A percentile compares a stretch with the other conserved stretches of the same genome.
These are phyloP conservation scores for Penicillium thymicola DNA, from an alignment of 2,329 filamentous ascomycete genomes.

Conservation along the genomic window DNA sequence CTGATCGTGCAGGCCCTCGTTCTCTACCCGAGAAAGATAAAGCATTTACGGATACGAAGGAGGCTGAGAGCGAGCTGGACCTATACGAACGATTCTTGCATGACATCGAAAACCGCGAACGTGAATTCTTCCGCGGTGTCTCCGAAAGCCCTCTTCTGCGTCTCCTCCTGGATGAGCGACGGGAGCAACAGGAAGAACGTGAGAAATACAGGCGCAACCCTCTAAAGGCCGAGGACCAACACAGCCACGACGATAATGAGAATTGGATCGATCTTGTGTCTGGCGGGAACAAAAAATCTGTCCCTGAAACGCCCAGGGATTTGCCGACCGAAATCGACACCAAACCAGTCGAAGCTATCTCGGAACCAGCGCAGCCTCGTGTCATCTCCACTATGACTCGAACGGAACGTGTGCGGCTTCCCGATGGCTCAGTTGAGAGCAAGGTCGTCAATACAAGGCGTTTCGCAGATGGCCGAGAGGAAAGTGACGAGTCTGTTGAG, in stretches of 20 bases:
- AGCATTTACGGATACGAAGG: slow-evolving; percentile 19
- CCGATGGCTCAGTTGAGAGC: slow-evolving; percentile 58
- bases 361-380: slow-evolving; percentile 14
- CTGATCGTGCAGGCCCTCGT: slow-evolving; percentile 4
- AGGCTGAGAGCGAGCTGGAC: slow-evolving; percentile 49
- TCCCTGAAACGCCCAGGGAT: slow-evolving; percentile 18
- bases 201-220: slow-evolving; percentile 11
- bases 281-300: slow-evolving; percentile 24
- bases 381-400: slow-evolving; percentile 57
- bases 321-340: background rate
- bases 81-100: slow-evolving; percentile 51
- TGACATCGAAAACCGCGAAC: slow-evolving; percentile 34
- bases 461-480: slow-evolving; percentile 60
- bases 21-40: slow-evolving; percentile 12
- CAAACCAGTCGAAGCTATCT: background rate
- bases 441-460: slow-evolving; percentile 57
- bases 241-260: slow-evolving; percentile 21
- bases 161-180: slow-evolving; percentile 34
- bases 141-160: slow-evolving; percentile 36
- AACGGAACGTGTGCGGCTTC: slow-evolving; percentile 53
- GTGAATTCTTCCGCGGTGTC: slow-evolving; percentile 27
- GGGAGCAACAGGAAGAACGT: slow-evolving; percentile 22
- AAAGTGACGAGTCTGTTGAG: slow-evolving; percentile 55
- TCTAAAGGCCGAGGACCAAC: slow-evolving; percentile 6
- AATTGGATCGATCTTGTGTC: slow-evolving; percentile 30